Percentiles rank a stretch among this genome's conserved stretches.
These are phyloP conservation scores for Candida germanica DNA, from an alignment of 805 yeast species.

Conservation along the genomic window DNA sequence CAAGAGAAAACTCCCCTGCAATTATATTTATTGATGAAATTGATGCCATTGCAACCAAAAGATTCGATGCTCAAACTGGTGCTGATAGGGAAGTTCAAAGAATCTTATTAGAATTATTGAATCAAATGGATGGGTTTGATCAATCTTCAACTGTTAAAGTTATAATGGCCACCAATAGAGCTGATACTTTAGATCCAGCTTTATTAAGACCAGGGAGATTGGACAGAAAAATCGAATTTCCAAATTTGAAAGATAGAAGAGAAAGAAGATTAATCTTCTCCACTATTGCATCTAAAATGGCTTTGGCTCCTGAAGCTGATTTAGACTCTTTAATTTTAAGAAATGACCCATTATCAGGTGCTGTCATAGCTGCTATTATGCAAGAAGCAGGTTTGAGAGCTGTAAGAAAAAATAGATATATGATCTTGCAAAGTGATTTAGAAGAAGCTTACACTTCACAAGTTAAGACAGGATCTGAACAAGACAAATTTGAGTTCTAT, in stretches of 20 bases:
- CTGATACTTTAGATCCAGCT: conserved; percentile 99
- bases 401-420: conserved; percentile 95
- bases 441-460: conserved; percentile 98
- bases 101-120: conserved; percentile 88
- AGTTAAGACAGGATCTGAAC: conserved; percentile 93
- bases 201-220: conserved; percentile 96
- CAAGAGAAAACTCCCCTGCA: conserved; percentile 95
- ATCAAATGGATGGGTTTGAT: conserved; percentile 99
- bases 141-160: conserved; percentile 94
- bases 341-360: conserved; percentile 97
- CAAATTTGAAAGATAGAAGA: conserved; percentile 92
- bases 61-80: conserved; percentile 99
- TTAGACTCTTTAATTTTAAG: conserved; percentile 91
- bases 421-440: conserved; percentile 90
- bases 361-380: conserved; percentile 97
- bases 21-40: conserved; percentile 98
- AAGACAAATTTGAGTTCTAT: conserved; percentile 96
- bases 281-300: conserved; percentile 96
- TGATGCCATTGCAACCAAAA: conserved; percentile 97
- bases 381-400: conserved; percentile 99
- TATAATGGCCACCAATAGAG: conserved; percentile 98
- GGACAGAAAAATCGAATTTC: conserved; percentile 97
- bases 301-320: conserved; percentile 96
- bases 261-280: conserved; percentile 95
- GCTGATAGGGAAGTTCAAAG: conserved; percentile 99